Conservation (phyloP, 176 grass and related monocot genomes). For the Zoysia japonica region DNA sequence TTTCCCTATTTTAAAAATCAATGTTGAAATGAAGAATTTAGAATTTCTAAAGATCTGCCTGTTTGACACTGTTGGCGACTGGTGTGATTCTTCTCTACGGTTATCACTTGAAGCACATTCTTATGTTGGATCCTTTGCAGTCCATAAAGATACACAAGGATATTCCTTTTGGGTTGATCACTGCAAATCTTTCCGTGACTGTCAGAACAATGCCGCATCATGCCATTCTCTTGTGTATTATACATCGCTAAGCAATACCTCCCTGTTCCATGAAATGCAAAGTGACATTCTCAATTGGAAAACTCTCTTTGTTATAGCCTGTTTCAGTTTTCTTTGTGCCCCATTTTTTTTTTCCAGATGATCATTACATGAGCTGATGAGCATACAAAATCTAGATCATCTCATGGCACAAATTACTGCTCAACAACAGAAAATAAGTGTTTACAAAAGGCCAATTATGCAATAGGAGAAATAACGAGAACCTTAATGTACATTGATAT, state of each 20-base stretch:
- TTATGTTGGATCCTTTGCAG: background rate
- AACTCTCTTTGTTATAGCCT: background rate
- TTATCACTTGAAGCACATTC: conserved; percentile 20
- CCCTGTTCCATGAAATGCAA: conserved; percentile 14
- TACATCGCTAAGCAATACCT: background rate
- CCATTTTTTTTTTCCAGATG: conserved; percentile 10
- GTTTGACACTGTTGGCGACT: background rate
- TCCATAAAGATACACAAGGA: background rate
- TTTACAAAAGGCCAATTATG: background rate
- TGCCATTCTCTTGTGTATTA: background rate
- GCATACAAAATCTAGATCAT: background rate
- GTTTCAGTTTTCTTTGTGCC: background rate
- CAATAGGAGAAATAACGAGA: background rate
- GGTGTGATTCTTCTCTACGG: conserved; percentile 11
- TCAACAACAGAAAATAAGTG: background rate
- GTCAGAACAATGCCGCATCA: background rate
- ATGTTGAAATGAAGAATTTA: conserved; percentile 20
- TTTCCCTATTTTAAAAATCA: background rate
- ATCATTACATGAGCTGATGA: background rate
- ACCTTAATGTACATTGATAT: background rate
- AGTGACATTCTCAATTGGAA: background rate
- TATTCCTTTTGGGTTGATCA: conserved; percentile 11
- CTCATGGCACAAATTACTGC: background rate
- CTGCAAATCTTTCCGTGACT: background rate
- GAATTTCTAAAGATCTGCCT: background rate